Percentiles rank a stretch among this genome's conserved stretches.
Conservation (phyloP, 2,329 filamentous ascomycete species). For the Diaporthe capsici region DNA sequence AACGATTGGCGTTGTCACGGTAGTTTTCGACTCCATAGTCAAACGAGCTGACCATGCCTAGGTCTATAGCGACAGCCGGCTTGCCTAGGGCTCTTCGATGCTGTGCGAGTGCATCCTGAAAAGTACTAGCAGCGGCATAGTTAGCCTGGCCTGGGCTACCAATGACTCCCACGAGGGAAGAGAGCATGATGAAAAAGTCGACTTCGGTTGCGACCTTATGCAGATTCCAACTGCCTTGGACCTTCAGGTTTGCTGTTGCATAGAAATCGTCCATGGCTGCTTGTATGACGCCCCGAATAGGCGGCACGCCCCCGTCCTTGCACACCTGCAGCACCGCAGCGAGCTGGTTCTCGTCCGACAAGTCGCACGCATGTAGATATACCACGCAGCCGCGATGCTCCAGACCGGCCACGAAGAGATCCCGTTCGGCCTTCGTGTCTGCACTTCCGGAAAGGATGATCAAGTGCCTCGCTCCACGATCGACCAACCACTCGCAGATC, state of each 20-base stretch:
- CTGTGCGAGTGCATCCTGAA: slow-evolving; percentile 47
- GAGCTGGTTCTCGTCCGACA: slow-evolving; percentile 1
- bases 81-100: slow-evolving; percentile 19
- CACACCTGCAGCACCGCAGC: too few relatives aligned
- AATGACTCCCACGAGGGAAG: slow-evolving; percentile 44
- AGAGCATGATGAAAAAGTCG: slow-evolving; percentile 22
- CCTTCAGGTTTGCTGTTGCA: background rate
- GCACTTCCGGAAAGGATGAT: too few relatives aligned
- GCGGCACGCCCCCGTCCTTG: background rate
- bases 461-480: too few relatives aligned
- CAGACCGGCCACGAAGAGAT: background rate
- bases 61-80: background rate
- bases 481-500: too few relatives aligned
- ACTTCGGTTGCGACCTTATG: background rate
- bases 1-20: background rate
- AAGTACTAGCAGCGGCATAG: slow-evolving; percentile 49
- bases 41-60: background rate
- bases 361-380: background rate
- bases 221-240: slow-evolving; percentile 17
- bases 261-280: slow-evolving; percentile 9
- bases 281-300: slow-evolving; percentile 39
- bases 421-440: background rate
- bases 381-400: background rate
- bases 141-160: slow-evolving; percentile 46
- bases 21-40: slow-evolving; percentile 31